phyloP scores from a whole-genome alignment of 140 eudicot genomes.

The Bidens hawaiensis region DNA sequence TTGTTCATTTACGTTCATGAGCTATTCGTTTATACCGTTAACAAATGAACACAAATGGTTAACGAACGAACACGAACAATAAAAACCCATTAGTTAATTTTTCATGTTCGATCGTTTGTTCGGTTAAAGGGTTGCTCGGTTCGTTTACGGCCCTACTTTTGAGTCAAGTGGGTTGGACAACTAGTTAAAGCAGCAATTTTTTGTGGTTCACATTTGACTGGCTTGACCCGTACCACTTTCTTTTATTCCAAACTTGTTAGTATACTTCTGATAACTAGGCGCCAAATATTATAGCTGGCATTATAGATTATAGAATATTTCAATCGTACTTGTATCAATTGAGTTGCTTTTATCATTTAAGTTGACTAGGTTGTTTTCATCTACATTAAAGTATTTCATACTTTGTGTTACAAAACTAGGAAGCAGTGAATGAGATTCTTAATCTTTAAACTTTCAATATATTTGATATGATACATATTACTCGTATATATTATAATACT shows the following conservation, averaged over 20 bases:
- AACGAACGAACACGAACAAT: no score
- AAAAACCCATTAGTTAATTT: no score
- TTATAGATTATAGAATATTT: not conserved
- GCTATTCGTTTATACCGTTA: no score
- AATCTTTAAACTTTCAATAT: not conserved
- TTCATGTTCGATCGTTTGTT: no score
- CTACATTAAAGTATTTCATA: not conserved
- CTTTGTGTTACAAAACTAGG: not conserved
- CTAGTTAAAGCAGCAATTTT: not conserved
- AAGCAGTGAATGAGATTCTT: not conserved
- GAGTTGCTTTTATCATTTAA: not conserved
- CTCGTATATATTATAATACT: not conserved
- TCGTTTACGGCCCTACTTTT: no score
- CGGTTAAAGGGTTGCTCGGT: no score
- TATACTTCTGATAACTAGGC: not conserved
- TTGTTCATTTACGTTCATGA: no score
- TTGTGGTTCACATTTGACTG: not conserved
- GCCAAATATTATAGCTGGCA: not conserved
- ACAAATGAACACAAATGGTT: no score
- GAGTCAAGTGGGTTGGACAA: not conserved
- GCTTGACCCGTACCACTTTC: not conserved
- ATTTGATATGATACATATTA: not conserved
- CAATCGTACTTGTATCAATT: not conserved
- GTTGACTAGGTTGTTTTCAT: not conserved
- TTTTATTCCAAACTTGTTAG: not conserved